A percentile compares a stretch with the other conserved stretches of the same genome.
These are phyloP conservation scores for Eucalyptus cloeziana DNA, from an alignment of 345 rosid species.

Conservation along the genomic window DNA sequence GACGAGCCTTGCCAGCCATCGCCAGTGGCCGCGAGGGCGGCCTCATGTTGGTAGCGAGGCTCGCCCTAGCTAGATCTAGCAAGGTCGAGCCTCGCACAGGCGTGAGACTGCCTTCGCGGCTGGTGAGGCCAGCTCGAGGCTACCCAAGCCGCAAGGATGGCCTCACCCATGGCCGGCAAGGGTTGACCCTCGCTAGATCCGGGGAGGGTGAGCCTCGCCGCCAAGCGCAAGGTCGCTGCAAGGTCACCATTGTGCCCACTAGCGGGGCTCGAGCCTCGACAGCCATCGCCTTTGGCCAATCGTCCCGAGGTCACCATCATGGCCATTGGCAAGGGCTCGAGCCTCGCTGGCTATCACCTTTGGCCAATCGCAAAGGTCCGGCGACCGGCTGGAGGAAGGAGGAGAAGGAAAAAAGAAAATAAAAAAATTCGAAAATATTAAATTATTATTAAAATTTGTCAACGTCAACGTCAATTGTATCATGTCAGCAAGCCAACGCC, in stretches of 20 bases:
- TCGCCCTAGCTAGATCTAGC: accelerated
- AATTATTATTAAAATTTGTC: too few relatives aligned
- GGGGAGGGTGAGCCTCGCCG: too few relatives aligned
- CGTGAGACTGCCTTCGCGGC: accelerated
- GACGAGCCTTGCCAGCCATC: accelerated
- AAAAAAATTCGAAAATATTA: too few relatives aligned
- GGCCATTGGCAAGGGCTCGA: too few relatives aligned
- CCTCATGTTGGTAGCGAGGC: too few relatives aligned
- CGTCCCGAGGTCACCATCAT: too few relatives aligned
- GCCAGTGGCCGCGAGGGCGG: accelerated
- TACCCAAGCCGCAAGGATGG: accelerated
- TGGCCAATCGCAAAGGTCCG: accelerated
- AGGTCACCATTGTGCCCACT: too few relatives aligned
- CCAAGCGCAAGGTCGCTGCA: accelerated
- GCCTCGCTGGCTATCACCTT: accelerated
- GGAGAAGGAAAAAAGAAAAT: too few relatives aligned
- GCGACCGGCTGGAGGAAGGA: accelerated
- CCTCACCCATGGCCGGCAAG: too few relatives aligned
- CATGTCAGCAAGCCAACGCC: accelerated
- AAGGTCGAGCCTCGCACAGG: too few relatives aligned
- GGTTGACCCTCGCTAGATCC: accelerated
- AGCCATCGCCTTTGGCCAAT: accelerated
- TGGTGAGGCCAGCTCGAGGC: too few relatives aligned
- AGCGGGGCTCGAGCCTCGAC: too few relatives aligned
- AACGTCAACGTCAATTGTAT: accelerated